These are phyloP conservation scores for Pyrenophora tritici-repentis DNA, from an alignment of 2,329 filamentous ascomycete genomes.

Conservation along the genomic window DNA sequence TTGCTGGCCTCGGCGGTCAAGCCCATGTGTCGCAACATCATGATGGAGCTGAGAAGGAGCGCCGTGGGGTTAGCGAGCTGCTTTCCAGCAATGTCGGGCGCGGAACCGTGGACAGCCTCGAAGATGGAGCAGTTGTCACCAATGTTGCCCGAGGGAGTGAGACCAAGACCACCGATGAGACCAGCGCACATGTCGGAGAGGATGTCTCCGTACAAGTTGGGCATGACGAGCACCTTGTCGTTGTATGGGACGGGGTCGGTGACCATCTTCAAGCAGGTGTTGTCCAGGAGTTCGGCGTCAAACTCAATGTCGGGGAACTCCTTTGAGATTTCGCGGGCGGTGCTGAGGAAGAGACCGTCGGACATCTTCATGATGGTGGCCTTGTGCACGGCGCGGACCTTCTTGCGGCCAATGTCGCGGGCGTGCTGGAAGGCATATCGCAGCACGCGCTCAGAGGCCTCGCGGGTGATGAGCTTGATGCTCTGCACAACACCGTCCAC, in stretches of 20 bases:
- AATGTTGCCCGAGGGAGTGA: conserved; percentile 98
- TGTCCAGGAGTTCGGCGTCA: conserved; percentile 96
- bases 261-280: conserved; percentile 98
- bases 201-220: conserved; percentile 99
- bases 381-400: conserved; percentile 99
- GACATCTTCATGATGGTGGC: conserved; percentile 99
- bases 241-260: conserved; percentile 96
- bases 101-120: conserved; percentile 97
- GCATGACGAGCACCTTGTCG: conserved; percentile 97
- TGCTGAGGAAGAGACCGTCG: conserved; percentile 95
- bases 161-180: conserved; percentile 94
- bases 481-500: conserved; percentile 97
- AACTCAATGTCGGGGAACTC: conserved; percentile 97
- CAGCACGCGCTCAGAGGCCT: conserved; percentile 92
- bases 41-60: conserved; percentile 91
- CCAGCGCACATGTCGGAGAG: conserved; percentile 99
- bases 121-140: conserved; percentile 99
- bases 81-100: conserved; percentile 95
- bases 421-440: conserved; percentile 99
- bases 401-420: conserved; percentile 87
- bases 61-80: conserved; percentile 96
- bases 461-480: conserved; percentile 98
- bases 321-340: conserved; percentile 83
- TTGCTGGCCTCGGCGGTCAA: conserved; percentile 79
- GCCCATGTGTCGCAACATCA: conserved; percentile 99